These are phyloP conservation scores for Dioscorea cayenensis DNA, from an alignment of 116 monocot genomes.

Conservation along the genomic window DNA sequence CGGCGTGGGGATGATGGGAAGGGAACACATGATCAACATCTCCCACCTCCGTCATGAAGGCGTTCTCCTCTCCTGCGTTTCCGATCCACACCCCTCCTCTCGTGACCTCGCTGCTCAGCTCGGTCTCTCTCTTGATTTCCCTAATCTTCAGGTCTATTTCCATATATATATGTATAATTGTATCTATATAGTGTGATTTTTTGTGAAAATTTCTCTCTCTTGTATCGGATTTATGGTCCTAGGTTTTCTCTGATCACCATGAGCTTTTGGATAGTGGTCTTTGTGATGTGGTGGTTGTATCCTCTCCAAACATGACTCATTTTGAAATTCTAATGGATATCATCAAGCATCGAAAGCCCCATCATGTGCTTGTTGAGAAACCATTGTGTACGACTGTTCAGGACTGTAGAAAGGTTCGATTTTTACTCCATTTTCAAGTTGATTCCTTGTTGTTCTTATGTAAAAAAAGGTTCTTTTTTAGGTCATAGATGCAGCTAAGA, in stretches of 20 bases:
- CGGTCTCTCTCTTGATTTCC: constrained; percentile 30
- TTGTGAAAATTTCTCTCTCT: neutral
- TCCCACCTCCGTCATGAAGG: constrained; percentile 51
- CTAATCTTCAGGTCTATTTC: constrained; percentile 22
- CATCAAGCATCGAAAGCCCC: constrained; percentile 43
- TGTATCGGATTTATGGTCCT: neutral
- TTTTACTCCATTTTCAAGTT: neutral
- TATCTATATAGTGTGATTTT: neutral
- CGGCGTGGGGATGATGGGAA: constrained; percentile 94
- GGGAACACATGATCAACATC: constrained; percentile 81
- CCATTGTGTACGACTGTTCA: constrained; percentile 74
- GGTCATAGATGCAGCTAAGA: constrained; percentile 69
- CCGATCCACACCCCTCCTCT: constrained; percentile 70
- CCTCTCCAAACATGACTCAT: constrained; percentile 96
- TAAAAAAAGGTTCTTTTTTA: constrained; percentile 8
- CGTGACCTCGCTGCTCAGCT: constrained; percentile 41
- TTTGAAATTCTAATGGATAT: constrained; percentile 84
- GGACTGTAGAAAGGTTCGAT: constrained; percentile 63
- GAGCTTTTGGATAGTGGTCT: constrained; percentile 74
- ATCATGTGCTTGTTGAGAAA: constrained; percentile 85
- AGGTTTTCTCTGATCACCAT: constrained; percentile 55
- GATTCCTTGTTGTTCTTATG: neutral
- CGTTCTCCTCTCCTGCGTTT: constrained; percentile 56
- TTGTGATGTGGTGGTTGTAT: constrained; percentile 83
- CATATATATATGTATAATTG: too few species aligned